Percentiles rank a stretch among this genome's conserved stretches.
phyloP scores from a whole-genome alignment of 129 eudicot genomes.

The Flaveria trinervia region DNA sequence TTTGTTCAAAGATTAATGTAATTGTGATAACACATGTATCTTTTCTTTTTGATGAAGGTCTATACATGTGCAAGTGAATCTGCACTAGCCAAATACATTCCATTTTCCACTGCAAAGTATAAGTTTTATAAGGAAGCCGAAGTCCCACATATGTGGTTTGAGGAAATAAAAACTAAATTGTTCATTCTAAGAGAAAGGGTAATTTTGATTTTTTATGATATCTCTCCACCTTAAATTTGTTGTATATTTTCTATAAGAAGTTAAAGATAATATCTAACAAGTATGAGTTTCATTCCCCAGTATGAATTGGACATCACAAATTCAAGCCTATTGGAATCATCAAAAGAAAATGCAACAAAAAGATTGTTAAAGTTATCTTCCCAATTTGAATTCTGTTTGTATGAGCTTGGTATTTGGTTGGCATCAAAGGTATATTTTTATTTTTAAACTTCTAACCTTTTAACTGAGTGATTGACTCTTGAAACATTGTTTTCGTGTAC shows the following conservation, averaged over 20 bases:
- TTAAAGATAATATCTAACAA: slow-evolving; percentile 4
- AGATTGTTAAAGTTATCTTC: slow-evolving; percentile 43
- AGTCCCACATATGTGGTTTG: slow-evolving; percentile 27
- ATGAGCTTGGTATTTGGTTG: slow-evolving; percentile 75
- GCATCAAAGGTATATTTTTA: slow-evolving; percentile 59
- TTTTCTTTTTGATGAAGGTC: slow-evolving; percentile 53
- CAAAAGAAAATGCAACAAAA: slow-evolving; percentile 39
- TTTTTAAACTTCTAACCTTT: slow-evolving; percentile 5
- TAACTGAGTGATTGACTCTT: neutral
- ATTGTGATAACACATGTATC: slow-evolving; percentile 6
- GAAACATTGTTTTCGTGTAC: neutral
- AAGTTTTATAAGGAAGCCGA: slow-evolving; percentile 44
- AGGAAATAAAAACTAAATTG: slow-evolving; percentile 27
- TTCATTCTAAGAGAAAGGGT: slow-evolving; percentile 49
- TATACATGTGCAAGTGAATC: slow-evolving; percentile 72
- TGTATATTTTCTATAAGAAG: neutral
- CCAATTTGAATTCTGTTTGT: slow-evolving; percentile 47
- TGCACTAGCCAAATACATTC: slow-evolving; percentile 51
- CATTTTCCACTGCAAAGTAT: slow-evolving; percentile 50
- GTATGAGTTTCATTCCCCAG: slow-evolving; percentile 39
- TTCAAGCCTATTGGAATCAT: slow-evolving; percentile 38
- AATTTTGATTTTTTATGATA: slow-evolving; percentile 7
- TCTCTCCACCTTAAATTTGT: neutral
- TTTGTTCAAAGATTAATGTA: slow-evolving; percentile 8
- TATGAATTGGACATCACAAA: slow-evolving; percentile 30